Conservation (phyloP, 73 alveolate species). For the Blepharisma japonicum region DNA sequence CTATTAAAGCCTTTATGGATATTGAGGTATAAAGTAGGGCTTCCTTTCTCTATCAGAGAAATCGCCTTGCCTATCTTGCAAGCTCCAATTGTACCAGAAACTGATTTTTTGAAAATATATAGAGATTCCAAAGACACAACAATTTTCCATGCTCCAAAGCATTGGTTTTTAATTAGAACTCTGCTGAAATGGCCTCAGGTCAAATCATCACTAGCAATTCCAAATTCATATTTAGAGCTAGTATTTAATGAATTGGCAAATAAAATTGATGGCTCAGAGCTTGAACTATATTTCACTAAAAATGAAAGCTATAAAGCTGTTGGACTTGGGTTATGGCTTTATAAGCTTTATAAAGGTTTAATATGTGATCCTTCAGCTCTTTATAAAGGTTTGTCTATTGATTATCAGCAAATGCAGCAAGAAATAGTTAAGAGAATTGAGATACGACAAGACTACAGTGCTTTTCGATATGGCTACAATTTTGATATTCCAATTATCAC, state of each 20-base stretch:
- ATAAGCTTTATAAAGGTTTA: constrained; percentile 1
- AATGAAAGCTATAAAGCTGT: no score
- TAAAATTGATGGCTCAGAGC: background rate
- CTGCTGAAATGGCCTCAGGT: constrained; percentile 24
- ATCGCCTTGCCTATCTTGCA: background rate
- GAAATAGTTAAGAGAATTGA: background rate
- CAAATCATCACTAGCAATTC: background rate
- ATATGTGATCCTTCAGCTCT: background rate
- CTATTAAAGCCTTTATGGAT: background rate
- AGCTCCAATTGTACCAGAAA: background rate
- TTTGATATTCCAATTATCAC: background rate
- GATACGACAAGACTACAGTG: background rate
- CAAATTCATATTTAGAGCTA: background rate
- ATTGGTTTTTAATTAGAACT: background rate
- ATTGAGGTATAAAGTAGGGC: background rate
- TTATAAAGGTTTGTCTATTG: background rate
- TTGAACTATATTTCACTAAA: background rate
- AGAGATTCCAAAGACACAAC: background rate
- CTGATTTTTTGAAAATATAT: background rate
- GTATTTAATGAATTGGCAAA: background rate
- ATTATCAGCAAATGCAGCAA: background rate
- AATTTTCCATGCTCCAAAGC: background rate
- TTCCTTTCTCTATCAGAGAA: background rate
- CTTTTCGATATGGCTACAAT: constrained; percentile 5
- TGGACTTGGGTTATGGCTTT: constrained; percentile 16